Base-by-base conservation (phyloP, 140 eudicot species). In the Cichorium intybus region DNA sequence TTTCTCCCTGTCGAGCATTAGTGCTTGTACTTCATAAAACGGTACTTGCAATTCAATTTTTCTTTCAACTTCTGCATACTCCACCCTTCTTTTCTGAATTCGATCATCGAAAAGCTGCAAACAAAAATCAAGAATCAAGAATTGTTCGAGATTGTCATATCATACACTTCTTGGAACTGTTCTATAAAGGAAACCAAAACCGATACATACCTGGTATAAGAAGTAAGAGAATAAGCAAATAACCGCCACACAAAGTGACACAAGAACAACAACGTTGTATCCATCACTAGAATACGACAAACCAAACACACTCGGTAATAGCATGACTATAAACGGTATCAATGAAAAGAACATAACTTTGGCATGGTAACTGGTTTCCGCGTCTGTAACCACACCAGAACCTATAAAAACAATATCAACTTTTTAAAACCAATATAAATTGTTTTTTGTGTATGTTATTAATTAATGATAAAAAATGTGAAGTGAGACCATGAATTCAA, bases 1-100 rank as follows among this genome's bases (percentile, higher is more conserved):
- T 14, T 66, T 75, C 74, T 39, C 84, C 55, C 56, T 81, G 26
- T 84, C 82, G 2, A 68, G 31, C 60, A 84, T 79, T 60, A 87
- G 80, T 50, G 73, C 62, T 62, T 76, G 82, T 6, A 81, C 78
- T 76, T 87, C 87, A 39, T 73, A 50, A 57, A 83, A 75, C 3
- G 87, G 86, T 15, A 87, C 75, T 9, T 56, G 76, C 23, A 78
- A 52, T 55, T 87, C 85, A 28, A 77, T 74, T 55, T 87, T 88
- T 20, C 56, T 77, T 58, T 80, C 90, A 0, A 67, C 70, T 64
- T 80, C 87, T 21, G 84, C 80, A 63, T 80, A 84, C 35, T 83
- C 79, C 28, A 87, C 24, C 24, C 85, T 70, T 56, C 95, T 72
- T 46, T 41, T 64, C 26, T 81, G 91, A 64, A 87, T 84, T 81